Conservation (phyloP, 768 basidiomycete species). For the Calocybe indica region DNA sequence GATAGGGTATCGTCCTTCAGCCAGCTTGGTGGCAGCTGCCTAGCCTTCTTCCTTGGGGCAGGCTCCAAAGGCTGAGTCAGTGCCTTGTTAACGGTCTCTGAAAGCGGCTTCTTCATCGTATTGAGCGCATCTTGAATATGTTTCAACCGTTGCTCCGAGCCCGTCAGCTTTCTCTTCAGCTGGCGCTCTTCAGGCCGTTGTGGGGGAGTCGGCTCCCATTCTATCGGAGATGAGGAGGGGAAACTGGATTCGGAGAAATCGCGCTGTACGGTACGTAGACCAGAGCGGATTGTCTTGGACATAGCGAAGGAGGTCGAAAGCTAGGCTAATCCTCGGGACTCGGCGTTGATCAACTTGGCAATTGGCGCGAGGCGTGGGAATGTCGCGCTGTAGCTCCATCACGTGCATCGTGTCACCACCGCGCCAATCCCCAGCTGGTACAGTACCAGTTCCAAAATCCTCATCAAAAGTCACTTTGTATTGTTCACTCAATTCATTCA, state of each 20-base stretch:
- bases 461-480: too few relatives aligned
- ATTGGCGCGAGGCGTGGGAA: too few relatives aligned
- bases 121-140: conserved; percentile 55
- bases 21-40: conserved; percentile 52
- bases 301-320: conserved; percentile 9
- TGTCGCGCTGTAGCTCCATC: too few relatives aligned
- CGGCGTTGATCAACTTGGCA: not conserved
- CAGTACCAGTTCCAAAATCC: too few relatives aligned
- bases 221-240: conserved; percentile 35
- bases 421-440: too few relatives aligned
- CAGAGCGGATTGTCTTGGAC: conserved; percentile 43
- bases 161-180: conserved; percentile 13
- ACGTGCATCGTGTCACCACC: too few relatives aligned
- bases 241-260: conserved; percentile 48
- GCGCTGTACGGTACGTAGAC: conserved; percentile 53
- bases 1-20: conserved; percentile 26
- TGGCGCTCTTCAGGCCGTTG: too few relatives aligned
- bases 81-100: conserved; percentile 31
- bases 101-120: conserved; percentile 15
- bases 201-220: conserved; percentile 32
- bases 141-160: conserved; percentile 38
- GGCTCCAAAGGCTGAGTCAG: conserved; percentile 19
- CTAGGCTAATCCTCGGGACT: not conserved
- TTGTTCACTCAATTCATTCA: conserved; percentile 6
- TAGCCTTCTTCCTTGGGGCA: conserved; percentile 42